Base-by-base conservation (phyloP, 306 rosid species). In the Datisca glomerata region DNA sequence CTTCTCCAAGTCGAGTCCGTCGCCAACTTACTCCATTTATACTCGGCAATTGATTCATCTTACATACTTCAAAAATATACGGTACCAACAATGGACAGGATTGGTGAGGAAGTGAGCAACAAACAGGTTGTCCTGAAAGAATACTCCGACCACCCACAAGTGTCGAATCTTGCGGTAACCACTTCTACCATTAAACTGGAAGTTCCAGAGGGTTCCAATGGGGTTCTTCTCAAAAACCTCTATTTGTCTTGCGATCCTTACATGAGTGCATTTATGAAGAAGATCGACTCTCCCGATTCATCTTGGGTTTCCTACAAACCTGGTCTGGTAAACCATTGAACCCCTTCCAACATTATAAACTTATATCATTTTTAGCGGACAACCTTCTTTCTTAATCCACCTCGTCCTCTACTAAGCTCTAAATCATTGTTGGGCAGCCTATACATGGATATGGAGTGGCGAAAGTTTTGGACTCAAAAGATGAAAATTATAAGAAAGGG, bases 181-280 rank as follows among this genome's bases (percentile, higher is more conserved):
- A 41, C 23, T 45, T 39, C 50, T 6, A 56, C 63, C 19, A 49
- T 59, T 28, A 62, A 41, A 43, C 48, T 71, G 35, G 24, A 65
- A 18, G 63, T 79, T 23, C 56, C 59, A 24, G 31, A 57, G 22
- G 31, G 38, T 27, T 59, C 71, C 17, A 41, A 60, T 38, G 55
- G 73, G 21, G 55, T 81, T 23, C 40, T 76, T 38, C 75, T 81
- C 2, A 76, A 81, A 52, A 76, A 76, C 19, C 67, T 81, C 2
- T 66, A 65, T 68, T 55, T 81, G 17, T 71, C 86, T 10, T 73
- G 86, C 31, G 93, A 81, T 54, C 93, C 93, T n/a, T 66, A 50
- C 70, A 58, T 70, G 80, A 63, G 70, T 34, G 12, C 36, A 10
- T 17, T 28, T 47, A 70, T 68, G 74, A 7, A 1, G 4, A 52